These are phyloP conservation scores for Solanum dulcamara DNA, from an alignment of 257 asterid species.

Conservation along the genomic window DNA sequence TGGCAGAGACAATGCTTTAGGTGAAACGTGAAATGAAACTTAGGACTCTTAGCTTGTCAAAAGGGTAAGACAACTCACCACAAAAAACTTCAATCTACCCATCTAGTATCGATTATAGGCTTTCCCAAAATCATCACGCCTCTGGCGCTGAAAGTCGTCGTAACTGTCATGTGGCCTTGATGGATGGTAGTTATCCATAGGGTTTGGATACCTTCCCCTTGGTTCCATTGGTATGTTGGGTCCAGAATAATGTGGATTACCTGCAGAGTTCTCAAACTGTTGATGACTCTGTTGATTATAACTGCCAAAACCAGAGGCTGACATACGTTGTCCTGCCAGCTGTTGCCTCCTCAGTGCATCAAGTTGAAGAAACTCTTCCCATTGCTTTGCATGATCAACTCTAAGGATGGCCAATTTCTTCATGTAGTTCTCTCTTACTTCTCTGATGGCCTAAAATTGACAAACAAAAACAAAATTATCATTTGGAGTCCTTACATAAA, in stretches of 20 bases:
- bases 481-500: not conserved
- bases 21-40: not conserved
- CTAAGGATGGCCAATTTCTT: conserved; percentile 46
- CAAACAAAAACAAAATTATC: not conserved
- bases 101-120: conserved; percentile 56
- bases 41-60: not conserved
- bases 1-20: not conserved
- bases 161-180: conserved; percentile 54
- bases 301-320: conserved; percentile 47
- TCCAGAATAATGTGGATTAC: conserved; percentile 47
- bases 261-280: conserved; percentile 42
- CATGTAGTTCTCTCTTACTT: conserved; percentile 56
- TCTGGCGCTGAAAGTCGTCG: conserved; percentile 58
- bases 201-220: conserved; percentile 49
- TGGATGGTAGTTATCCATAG: conserved; percentile 53
- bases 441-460: conserved; percentile 53
- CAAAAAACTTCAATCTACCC: conserved; percentile 28
- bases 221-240: conserved; percentile 37
- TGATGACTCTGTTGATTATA: conserved; percentile 39
- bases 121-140: conserved; percentile 62
- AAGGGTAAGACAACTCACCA: conserved; percentile 57
- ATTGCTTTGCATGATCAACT: conserved; percentile 58
- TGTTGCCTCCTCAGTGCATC: conserved; percentile 62
- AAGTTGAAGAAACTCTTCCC: conserved; percentile 76
- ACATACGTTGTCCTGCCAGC: conserved; percentile 27